Base-by-base conservation (phyloP, 1,139 yeast genomes). In the Schwanniomyces etchellsii region DNA sequence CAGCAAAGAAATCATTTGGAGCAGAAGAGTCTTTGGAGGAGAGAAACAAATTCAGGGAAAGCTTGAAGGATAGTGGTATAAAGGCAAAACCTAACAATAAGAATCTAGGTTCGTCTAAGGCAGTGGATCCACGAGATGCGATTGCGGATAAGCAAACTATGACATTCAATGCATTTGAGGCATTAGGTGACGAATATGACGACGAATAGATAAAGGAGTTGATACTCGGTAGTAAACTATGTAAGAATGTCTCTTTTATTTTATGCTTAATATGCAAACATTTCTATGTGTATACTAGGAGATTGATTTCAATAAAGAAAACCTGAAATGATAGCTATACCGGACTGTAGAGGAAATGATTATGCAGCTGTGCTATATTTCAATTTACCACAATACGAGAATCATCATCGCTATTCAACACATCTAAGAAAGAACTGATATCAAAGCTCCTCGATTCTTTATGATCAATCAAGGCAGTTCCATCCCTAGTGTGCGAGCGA, bases 141-240 rank as follows among this genome's bases (percentile, higher is more conserved):
- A 66, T 74, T 44, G 76, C 84, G 26, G 85, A 79, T 43, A 74
- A 79, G 44, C 82, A 74, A 39, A 74, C 74, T 40, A 69, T 66
- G 28, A 64, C 74, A 17, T 82, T 81, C 65, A 82, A 82, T 57
- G 89, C 91, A 6, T 82, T 82, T 52, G 88, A 79, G 43, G 89
- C 89, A 23, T 71, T 82, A 50, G 81, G 74, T 28, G 77, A 66
- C 37, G 86, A 77, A 27, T 77, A 68, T 28, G 81, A 74, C 31
- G 74, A 65, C 18, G 70, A 58, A 24, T 45, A 47, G 28, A 51
- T 49, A n/a, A 36, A 39, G 15, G 28, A 28, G 5, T 28, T 29
- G 16, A 7, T 7, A 7, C 12, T n/a, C 9, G 6, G 11, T 9
- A 23, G 7, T 23, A 23, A 9, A 23, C 14, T 9, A n/a, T 7